Conservation (phyloP, 176 grass and related monocot species). For the sorghum (Sorghum bicolor) region DNA sequence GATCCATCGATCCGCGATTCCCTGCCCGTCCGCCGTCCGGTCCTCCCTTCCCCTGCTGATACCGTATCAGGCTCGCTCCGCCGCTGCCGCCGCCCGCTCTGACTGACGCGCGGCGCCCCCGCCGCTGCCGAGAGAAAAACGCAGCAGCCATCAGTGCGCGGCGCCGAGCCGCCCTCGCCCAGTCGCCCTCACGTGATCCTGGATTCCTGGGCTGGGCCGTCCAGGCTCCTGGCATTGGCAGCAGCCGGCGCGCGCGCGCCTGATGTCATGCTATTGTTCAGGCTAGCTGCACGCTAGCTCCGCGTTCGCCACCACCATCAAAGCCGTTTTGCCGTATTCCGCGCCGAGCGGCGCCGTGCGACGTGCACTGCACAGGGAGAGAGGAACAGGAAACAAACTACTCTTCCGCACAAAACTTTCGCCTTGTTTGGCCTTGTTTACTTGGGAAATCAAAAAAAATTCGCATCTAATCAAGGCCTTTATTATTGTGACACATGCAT, state of each 20-base stretch:
- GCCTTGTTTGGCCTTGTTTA: no score
- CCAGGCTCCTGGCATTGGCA: neutral
- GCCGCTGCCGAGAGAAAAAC: neutral
- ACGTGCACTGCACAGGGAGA: neutral
- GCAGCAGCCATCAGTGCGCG: neutral
- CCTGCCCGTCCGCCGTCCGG: neutral
- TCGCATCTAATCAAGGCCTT: no score
- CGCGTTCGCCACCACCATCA: neutral
- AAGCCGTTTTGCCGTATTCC: constrained; percentile 1
- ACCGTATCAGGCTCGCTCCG: neutral
- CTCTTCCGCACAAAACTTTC: no score
- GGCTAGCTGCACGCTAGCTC: neutral
- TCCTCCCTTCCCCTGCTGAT: no score
- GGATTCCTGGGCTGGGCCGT: neutral
- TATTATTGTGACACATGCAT: no score
- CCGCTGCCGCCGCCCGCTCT: neutral
- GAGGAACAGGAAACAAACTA: constrained; percentile 10
- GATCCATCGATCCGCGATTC: neutral
- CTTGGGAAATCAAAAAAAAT: no score
- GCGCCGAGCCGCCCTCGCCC: no score
- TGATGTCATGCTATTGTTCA: neutral
- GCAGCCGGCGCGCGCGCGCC: neutral
- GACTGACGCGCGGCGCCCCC: neutral
- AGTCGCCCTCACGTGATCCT: constrained; percentile 40
- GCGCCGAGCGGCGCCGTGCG: constrained; percentile 29